Base-by-base conservation (phyloP, 768 basidiomycete species). In the Leccinum rimulosum region DNA sequence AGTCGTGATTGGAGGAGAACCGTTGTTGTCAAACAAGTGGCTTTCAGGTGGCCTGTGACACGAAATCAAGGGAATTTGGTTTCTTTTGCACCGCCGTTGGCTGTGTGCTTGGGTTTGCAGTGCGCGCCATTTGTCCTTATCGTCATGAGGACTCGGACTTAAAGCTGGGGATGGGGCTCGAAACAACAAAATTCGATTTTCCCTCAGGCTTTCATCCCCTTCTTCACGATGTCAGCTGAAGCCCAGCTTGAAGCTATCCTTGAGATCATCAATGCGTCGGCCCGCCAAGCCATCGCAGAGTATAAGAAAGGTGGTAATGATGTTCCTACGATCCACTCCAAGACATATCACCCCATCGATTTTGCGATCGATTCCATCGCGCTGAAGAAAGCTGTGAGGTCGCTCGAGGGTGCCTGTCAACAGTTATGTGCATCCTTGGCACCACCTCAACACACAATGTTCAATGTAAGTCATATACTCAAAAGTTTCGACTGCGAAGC, bases 241-340 rank as follows among this genome's bases (percentile, higher is more conserved):
- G 48, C 48, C 48, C 48, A 48, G 48, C 25, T 49, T 2, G 2
- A 49, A 27, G 48, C 48, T 49, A 65, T 75, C 48, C 67, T 75
- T 28, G 64, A 61, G 12, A 72, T 75, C n/a, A 71, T 75, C 59
- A 70, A 66, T 33, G 56, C 62, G 1, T 65, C 75, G 9, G 64
- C 73, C 17, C 68, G 60, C 2, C 61, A 68, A 56, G 65, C 65
- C 9, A 68, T 70, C 15, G 50, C 56, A 14, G 68, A 66, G 45
- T 71, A 71, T 58, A 71, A 66, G 52, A 68, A 69, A 25, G 57
- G 49, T 0, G 67, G 59, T 3, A 31, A 65, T 9, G 53, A 62
- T 3, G 66, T 69, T 19, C 69, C 69, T 40, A 69, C 68, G 10
- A 62, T 69, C 38, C 55, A 70, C 38, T 67, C 67, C 3, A 60